A percentile compares a stretch with the other conserved stretches of the same genome.
Evolutionary conservation across 768 basidiomycete genomes (phyloP).

Genomic region (Mrakia frigida): DNA sequence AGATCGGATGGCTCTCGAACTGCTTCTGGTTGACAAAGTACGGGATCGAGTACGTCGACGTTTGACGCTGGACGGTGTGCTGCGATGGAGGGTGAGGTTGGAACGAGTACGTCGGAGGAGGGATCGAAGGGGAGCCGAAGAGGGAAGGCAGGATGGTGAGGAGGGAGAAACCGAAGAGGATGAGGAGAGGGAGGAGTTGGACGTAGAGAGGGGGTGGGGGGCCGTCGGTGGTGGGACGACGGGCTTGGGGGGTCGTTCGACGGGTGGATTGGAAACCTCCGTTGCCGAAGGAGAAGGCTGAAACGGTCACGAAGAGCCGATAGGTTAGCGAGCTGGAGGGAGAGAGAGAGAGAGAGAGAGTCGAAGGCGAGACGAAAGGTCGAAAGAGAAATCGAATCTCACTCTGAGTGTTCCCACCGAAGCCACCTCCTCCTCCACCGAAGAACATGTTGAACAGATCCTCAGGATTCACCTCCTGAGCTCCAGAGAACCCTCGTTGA

Average conservation of each 20-base stretch:
- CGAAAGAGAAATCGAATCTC: neutral
- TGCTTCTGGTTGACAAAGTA: conserved; percentile 81
- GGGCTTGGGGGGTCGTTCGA: conserved; percentile 46
- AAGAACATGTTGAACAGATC: conserved; percentile 99
- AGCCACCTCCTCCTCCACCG: conserved; percentile 51
- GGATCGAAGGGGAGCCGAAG: conserved; percentile 51
- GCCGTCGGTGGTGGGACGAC: conserved; percentile 43
- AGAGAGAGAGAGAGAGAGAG: neutral
- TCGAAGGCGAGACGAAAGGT: neutral
- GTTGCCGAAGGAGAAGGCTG: conserved; percentile 71
- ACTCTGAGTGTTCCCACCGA: conserved; percentile 23
- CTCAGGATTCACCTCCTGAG: conserved; percentile 82
- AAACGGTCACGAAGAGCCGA: conserved; percentile 3
- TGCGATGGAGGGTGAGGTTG: conserved; percentile 49
- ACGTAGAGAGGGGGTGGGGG: conserved; percentile 48
- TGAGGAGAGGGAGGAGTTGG: conserved; percentile 76
- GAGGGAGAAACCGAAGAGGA: conserved; percentile 78
- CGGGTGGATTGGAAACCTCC: conserved; percentile 65
- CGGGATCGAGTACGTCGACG: conserved; percentile 61
- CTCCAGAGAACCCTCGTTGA: conserved; percentile 44
- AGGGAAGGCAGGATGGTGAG: conserved; percentile 72
- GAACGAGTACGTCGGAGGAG: conserved; percentile 71
- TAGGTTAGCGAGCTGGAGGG: neutral
- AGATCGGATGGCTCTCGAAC: conserved; percentile 71
- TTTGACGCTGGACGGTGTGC: conserved; percentile 66